These are phyloP conservation scores for Farysia itapuensis DNA, from an alignment of 1,284 basidiomycete genomes.

Conservation along the genomic window DNA sequence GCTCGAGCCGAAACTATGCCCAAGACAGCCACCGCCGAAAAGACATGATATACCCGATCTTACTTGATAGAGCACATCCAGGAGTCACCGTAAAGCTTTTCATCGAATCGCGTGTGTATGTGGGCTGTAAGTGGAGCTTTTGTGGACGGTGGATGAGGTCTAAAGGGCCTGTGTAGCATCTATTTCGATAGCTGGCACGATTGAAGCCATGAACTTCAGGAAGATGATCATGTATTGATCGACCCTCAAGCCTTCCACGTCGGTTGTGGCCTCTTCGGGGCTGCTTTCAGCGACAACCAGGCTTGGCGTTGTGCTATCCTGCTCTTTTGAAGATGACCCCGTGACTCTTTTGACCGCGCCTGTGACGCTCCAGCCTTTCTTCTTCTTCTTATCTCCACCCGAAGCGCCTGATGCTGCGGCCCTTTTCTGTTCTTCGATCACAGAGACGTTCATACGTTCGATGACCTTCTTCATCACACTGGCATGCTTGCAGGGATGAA, in stretches of 20 bases:
- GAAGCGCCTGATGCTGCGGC: constrained; percentile 22
- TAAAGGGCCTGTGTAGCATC: constrained; percentile 52
- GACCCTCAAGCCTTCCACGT: constrained; percentile 47
- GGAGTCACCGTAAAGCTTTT: too few relatives aligned
- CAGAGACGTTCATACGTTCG: constrained; percentile 82
- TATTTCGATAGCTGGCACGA: constrained; percentile 58
- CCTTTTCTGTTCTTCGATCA: constrained; percentile 62
- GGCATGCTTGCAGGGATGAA: constrained; percentile 98
- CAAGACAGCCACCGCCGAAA: too few relatives aligned
- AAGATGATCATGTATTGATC: constrained; percentile 60
- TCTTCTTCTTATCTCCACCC: constrained; percentile 68
- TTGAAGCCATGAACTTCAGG: constrained; percentile 58
- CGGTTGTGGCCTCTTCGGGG: constrained; percentile 1
- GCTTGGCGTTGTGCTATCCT: background rate
- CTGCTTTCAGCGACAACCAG: background rate
- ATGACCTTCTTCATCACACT: constrained; percentile 99
- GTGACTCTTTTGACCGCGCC: constrained; percentile 72
- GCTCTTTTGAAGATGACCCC: constrained; percentile 59
- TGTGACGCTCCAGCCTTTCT: constrained; percentile 71
- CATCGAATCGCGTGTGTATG: too few relatives aligned
- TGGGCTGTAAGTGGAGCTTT: too few relatives aligned
- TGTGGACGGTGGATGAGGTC: too few relatives aligned
- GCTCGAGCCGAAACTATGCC: too few relatives aligned
- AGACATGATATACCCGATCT: too few relatives aligned
- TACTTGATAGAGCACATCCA: too few relatives aligned